Conservation (phyloP, 2,329 filamentous ascomycete species). For the Fusarium multiceps region DNA sequence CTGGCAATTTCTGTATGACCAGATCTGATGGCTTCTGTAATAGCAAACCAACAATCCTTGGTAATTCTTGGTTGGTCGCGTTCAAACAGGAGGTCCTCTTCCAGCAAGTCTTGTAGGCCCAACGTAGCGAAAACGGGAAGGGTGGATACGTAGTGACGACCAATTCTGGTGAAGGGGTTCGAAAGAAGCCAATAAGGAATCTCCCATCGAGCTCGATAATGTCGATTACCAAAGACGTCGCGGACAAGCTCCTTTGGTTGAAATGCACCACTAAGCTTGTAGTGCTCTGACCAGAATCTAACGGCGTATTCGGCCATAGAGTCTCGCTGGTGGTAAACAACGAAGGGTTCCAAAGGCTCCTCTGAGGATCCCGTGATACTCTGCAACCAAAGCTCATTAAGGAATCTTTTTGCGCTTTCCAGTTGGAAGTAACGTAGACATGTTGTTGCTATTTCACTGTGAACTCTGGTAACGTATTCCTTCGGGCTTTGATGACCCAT, state of each 20-base stretch:
- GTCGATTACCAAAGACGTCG: background rate
- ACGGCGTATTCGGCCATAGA: background rate
- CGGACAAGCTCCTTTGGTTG: background rate
- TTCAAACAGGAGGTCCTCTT: background rate
- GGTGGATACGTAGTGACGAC: background rate
- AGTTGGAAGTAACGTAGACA: background rate
- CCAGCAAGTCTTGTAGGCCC: background rate
- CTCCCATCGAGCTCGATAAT: background rate
- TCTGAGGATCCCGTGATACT: background rate
- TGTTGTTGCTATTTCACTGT: background rate
- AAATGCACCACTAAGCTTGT: background rate
- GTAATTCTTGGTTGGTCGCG: background rate
- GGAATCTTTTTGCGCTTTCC: no score
- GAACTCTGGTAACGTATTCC: background rate
- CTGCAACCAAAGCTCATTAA: background rate
- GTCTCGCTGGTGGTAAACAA: background rate
- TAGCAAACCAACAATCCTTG: background rate
- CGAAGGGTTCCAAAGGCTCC: background rate
- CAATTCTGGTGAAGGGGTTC: background rate
- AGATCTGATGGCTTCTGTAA: background rate
- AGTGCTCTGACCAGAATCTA: background rate
- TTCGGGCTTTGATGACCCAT: background rate
- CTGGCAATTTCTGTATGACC: background rate
- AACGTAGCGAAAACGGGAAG: background rate
- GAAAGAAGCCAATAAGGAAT: background rate